Evolutionary conservation across 2,329 filamentous ascomycete species (phyloP).

Genomic region (Alternaria brassicae): DNA sequence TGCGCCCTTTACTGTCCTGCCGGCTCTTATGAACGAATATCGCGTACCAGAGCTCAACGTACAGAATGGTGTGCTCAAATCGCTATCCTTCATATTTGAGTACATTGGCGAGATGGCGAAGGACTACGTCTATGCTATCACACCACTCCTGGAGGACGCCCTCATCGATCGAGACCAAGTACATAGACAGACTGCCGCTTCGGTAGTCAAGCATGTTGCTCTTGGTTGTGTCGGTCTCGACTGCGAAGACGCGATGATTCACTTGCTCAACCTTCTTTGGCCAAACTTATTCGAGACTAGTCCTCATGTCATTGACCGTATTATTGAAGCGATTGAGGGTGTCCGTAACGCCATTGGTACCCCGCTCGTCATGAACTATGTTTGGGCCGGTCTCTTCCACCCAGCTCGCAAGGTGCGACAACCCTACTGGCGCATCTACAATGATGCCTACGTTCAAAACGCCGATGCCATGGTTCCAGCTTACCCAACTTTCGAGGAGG

Average conservation of each 20-base stretch:
- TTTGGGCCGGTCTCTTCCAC: conserved; percentile 97
- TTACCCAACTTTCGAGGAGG: conserved; percentile 86
- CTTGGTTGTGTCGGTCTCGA: conserved; percentile 96
- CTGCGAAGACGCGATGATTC: conserved; percentile 98
- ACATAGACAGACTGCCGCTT: conserved; percentile 93
- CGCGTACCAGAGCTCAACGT: conserved; percentile 98
- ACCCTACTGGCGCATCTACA: conserved; percentile 97
- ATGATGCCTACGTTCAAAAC: conserved; percentile 92
- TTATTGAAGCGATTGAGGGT: conserved; percentile 96
- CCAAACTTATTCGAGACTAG: conserved; percentile 98
- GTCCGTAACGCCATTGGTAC: conserved; percentile 92
- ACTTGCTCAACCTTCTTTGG: conserved; percentile 93
- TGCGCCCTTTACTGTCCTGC: conserved; percentile 97
- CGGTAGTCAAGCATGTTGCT: conserved; percentile 96
- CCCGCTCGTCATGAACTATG: conserved; percentile 94
- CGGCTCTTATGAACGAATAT: conserved; percentile 99
- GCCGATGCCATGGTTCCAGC: conserved; percentile 97
- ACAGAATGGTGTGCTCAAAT: conserved; percentile 97
- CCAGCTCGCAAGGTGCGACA: conserved; percentile 91
- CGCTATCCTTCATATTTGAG: conserved; percentile 95
- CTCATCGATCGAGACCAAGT: conserved; percentile 98
- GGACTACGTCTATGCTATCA: conserved; percentile 98
- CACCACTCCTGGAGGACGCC: conserved; percentile 92
- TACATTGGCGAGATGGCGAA: conserved; percentile 99
- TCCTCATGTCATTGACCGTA: conserved; percentile 96